A percentile compares a stretch with the other conserved stretches of the same genome.
Conservation (phyloP, 176 grass and related monocot genomes). For the Zea luxurians region DNA sequence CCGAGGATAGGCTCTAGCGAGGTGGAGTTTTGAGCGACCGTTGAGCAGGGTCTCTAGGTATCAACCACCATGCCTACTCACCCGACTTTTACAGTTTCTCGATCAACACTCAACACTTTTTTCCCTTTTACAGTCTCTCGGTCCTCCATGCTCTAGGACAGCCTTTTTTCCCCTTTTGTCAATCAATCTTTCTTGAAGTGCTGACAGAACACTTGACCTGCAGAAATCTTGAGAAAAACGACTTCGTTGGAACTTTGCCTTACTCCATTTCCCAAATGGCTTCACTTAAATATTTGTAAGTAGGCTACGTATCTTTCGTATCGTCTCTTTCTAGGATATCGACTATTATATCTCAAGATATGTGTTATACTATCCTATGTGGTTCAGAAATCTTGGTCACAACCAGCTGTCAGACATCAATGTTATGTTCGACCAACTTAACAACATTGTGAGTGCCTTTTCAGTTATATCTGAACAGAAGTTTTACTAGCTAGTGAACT, state of each 20-base stretch:
- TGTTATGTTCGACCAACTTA: slow-evolving; percentile 66
- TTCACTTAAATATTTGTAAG: slow-evolving; percentile 73
- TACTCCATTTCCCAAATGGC: slow-evolving; percentile 71
- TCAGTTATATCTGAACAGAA: slow-evolving; percentile 34
- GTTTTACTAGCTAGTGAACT: slow-evolving; percentile 3
- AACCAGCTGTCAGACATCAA: slow-evolving; percentile 70
- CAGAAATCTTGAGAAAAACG: slow-evolving; percentile 80
- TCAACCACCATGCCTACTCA: too few species aligned
- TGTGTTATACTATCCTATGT: slow-evolving; percentile 26
- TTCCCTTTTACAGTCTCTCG: too few species aligned
- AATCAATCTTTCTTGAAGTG: background rate
- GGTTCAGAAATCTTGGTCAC: slow-evolving; percentile 76
- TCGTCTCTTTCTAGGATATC: background rate
- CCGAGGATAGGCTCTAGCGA: too few species aligned
- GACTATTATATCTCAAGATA: slow-evolving; percentile 15
- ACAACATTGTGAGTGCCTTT: slow-evolving; percentile 62
- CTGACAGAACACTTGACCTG: slow-evolving; percentile 34
- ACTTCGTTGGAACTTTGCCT: slow-evolving; percentile 62
- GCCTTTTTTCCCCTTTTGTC: background rate
- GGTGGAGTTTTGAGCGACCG: too few species aligned
- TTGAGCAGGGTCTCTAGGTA: too few species aligned
- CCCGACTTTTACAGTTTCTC: too few species aligned
- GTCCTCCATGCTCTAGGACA: background rate
- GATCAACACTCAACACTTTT: too few species aligned
- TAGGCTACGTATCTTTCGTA: slow-evolving; percentile 13